A percentile compares a stretch with the other conserved stretches of the same genome.
Conservation (phyloP, 2,329 filamentous ascomycete genomes). For the Epichloe elymi region DNA sequence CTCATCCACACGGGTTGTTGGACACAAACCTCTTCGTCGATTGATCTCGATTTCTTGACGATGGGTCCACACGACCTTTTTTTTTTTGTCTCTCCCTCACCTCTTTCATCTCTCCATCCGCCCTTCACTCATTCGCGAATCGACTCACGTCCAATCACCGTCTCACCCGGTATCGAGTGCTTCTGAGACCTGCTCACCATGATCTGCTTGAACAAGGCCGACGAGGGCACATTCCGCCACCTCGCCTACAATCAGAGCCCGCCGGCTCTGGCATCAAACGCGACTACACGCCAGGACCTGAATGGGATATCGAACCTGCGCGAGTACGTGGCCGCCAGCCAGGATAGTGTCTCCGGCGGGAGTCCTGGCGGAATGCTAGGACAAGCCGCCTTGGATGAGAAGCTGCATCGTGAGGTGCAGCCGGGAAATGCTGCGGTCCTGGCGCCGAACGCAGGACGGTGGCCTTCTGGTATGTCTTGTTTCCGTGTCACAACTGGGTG, state of each 20-base stretch:
- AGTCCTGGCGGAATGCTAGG: conserved; percentile 10
- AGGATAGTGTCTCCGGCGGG: conserved; percentile 19
- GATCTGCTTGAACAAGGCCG: conserved; percentile 43
- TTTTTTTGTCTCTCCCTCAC: too few species aligned
- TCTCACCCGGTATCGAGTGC: too few species aligned
- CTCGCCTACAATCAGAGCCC: conserved; percentile 42
- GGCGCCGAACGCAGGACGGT: conserved; percentile 17
- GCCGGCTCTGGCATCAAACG: conserved; percentile 30
- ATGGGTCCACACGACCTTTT: too few species aligned
- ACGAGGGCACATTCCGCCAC: conserved; percentile 33
- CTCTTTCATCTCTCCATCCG: too few species aligned
- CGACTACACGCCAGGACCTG: conserved; percentile 41
- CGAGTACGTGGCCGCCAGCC: conserved; percentile 24
- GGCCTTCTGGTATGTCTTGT: conserved; percentile 6
- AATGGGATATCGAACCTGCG: conserved; percentile 41
- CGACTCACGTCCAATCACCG: too few species aligned
- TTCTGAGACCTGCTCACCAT: conserved; percentile 16
- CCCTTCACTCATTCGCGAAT: too few species aligned
- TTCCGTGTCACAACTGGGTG: conserved; percentile 5
- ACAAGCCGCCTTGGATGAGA: conserved; percentile 13
- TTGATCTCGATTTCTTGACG: too few species aligned
- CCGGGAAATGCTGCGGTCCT: not conserved
- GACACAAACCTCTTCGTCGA: too few species aligned
- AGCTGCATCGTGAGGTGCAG: conserved; percentile 9
- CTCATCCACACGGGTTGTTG: too few species aligned